phyloP scores from a whole-genome alignment of 305 asterid genomes.

The Fraxinus ornus region DNA sequence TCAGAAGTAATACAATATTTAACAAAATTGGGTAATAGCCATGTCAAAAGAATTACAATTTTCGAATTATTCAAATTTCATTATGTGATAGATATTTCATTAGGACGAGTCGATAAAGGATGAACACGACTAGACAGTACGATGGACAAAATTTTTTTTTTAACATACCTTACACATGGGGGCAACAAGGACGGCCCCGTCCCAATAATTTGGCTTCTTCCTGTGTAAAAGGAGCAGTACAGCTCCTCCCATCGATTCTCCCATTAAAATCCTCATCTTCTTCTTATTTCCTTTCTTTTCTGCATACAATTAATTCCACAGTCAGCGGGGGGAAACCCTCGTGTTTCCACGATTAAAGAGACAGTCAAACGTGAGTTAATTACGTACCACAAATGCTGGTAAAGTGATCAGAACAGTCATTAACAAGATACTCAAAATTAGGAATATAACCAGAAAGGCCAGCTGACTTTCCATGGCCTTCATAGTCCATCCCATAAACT shows the following conservation, averaged over 20 bases:
- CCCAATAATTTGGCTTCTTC: slow-evolving; percentile 57
- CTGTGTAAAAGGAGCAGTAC: slow-evolving; percentile 53
- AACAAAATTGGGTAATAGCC: neutral
- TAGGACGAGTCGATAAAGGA: neutral
- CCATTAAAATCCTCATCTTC: slow-evolving; percentile 60
- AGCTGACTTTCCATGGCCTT: slow-evolving; percentile 66
- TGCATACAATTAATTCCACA: slow-evolving; percentile 20
- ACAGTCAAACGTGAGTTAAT: neutral
- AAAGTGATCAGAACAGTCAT: slow-evolving; percentile 51
- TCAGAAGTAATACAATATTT: neutral
- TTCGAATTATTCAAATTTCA: neutral
- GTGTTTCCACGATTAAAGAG: neutral
- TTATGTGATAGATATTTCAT: too few relatives aligned
- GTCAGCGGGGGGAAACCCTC: neutral
- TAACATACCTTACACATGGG: slow-evolving; percentile 58
- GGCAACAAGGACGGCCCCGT: slow-evolving; percentile 55
- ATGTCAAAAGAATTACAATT: too few relatives aligned
- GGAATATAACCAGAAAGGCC: slow-evolving; percentile 49
- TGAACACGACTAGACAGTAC: too few relatives aligned
- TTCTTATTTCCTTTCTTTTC: slow-evolving; percentile 47
- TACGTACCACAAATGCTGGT: slow-evolving; percentile 43
- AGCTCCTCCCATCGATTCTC: slow-evolving; percentile 79
- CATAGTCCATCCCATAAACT: slow-evolving; percentile 58
- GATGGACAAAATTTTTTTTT: neutral
- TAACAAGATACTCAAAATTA: slow-evolving; percentile 44